Evolutionary conservation across 495 filamentous ascomycete species (phyloP), one percentile per base, ranked within the genome.

Genomic region (Penicillium desertorum): DNA sequence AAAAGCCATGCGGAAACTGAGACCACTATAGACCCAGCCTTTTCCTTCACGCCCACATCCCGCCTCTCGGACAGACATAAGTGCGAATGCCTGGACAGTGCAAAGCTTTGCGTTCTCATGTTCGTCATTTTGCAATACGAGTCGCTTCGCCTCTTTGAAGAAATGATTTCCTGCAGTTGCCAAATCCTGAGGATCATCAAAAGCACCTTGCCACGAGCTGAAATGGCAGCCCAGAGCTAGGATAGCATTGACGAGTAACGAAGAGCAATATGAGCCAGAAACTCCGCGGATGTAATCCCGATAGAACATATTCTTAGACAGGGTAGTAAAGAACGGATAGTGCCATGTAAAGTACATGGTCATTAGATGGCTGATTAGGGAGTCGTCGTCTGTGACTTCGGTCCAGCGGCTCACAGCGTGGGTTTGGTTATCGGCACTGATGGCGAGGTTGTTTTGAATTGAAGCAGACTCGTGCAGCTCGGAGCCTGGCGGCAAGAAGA

Each of bases 331-430:
- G 71, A 91, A 98, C 11, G 93, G 88, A 69, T 98, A 98, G 64
- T 98, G 94, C 91, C 94, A 98, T 29, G 87, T 88, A 73, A 98
- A 97, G 73, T 98, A 98, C 90, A 97, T 92, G 56, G 89, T 92
- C 63, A 98, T 83, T 11, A 98, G 83, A 75, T 98, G 95, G 14
- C 83, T 82, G 59, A 98, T 83, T 10, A 96, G 76, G 17, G 86
- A 83, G 17, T 85, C 73, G 68, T 98, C 88, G 43, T 83, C 78
- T 9, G 93, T 96, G 20, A 96, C 92, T 36, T 77, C 79, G 3
- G 94, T 96, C 94, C 94, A 98, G 51, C 86, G 90, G 11, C 82
- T 84, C 25, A 92, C 78, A 7, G 91, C 85, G 32, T 61, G 58
- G 14, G 62, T 54, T 19, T 60, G 56, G 9, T 41, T 48, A 27